These are phyloP conservation scores for Talaromyces sp. DNA, from an alignment of 2,329 filamentous ascomycete species.

Conservation along the genomic window DNA sequence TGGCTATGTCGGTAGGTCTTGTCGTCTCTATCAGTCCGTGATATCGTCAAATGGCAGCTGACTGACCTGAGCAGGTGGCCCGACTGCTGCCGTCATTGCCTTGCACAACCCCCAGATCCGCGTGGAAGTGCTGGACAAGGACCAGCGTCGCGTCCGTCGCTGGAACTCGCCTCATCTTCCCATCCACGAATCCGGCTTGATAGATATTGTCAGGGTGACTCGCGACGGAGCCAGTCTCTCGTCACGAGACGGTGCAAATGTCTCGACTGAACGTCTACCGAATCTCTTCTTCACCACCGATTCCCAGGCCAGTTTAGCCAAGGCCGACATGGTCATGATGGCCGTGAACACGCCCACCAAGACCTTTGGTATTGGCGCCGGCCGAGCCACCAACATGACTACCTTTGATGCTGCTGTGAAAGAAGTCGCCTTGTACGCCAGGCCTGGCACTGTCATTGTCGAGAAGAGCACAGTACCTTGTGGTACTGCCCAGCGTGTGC, in stretches of 20 bases:
- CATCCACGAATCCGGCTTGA: conserved; percentile 69
- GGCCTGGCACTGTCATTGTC: conserved; percentile 65
- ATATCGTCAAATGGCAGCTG: neutral
- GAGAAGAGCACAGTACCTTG: conserved; percentile 80
- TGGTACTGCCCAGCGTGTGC: conserved; percentile 64
- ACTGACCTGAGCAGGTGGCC: conserved; percentile 52
- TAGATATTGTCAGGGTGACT: conserved; percentile 57
- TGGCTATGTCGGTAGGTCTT: conserved; percentile 64
- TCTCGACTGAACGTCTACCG: conserved; percentile 45
- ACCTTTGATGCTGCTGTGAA: conserved; percentile 65
- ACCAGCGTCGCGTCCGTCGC: conserved; percentile 58
- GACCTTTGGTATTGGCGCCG: conserved; percentile 62
- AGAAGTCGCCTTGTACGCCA: conserved; percentile 62
- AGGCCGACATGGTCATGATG: conserved; percentile 69
- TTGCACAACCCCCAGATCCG: conserved; percentile 65
- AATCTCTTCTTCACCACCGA: conserved; percentile 74
- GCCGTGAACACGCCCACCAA: conserved; percentile 79
- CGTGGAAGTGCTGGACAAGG: conserved; percentile 71
- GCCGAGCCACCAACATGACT: conserved; percentile 66
- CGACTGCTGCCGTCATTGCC: conserved; percentile 70
- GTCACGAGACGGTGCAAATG: conserved; percentile 12
- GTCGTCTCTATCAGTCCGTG: neutral
- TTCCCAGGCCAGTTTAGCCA: conserved; percentile 55
- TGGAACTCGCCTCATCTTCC: conserved; percentile 72
- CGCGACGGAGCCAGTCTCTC: conserved; percentile 29